Evolutionary conservation across 2,329 filamentous ascomycete species (phyloP).

Genomic region (Exophiala spinifera): DNA sequence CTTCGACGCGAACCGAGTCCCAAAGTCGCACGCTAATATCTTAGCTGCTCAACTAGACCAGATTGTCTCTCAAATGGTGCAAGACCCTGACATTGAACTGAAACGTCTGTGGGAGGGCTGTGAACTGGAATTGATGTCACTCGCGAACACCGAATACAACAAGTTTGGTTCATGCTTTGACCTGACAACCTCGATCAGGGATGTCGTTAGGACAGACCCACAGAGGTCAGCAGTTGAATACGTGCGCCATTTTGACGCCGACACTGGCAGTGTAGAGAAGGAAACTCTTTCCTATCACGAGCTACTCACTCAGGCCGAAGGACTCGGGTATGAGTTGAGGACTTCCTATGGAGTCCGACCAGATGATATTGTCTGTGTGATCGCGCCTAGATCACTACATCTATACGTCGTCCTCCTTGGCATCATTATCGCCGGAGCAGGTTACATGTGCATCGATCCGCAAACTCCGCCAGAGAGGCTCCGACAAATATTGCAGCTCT

Average conservation of each 20-base stretch:
- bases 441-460: conserved; percentile 75
- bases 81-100: conserved; percentile 33
- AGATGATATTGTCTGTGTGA: conserved; percentile 65
- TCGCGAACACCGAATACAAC: conserved; percentile 45
- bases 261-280: conserved; percentile 31
- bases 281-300: conserved; percentile 60
- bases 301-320: conserved; percentile 64
- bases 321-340: conserved; percentile 57
- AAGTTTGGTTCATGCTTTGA: conserved; percentile 40
- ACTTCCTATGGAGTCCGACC: conserved; percentile 42
- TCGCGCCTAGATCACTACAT: conserved; percentile 71
- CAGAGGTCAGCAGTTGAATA: conserved; percentile 64
- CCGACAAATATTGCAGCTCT: conserved; percentile 60
- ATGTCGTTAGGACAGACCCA: conserved; percentile 48
- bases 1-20: conserved; percentile 54
- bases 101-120: conserved; percentile 23
- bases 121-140: conserved; percentile 42
- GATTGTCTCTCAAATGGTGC: conserved; percentile 47
- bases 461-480: conserved; percentile 64
- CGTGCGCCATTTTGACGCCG: conserved; percentile 47
- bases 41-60: conserved; percentile 62
- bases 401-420: conserved; percentile 74
- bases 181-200: conserved; percentile 56
- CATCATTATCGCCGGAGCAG: conserved; percentile 69
- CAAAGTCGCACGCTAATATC: conserved; percentile 52